Evolutionary conservation across 2,329 filamentous ascomycete genomes (phyloP), one percentile per base, ranked within the genome.

Genomic region (Cladosporium sphaerospermum): DNA sequence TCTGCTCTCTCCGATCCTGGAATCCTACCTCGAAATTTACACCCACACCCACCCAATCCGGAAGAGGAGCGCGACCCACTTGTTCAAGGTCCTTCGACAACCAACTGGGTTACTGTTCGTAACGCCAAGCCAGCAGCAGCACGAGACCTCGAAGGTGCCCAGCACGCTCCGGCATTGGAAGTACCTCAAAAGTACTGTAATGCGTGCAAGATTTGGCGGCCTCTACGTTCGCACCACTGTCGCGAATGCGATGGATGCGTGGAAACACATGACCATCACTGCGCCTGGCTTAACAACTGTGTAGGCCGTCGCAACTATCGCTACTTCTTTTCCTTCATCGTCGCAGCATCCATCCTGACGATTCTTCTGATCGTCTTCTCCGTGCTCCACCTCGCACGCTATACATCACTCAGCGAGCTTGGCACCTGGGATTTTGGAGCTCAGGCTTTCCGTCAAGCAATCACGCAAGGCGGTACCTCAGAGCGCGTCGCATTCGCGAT

Each of bases 231-330:
- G 54, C 95, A 99, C 67, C 93, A 99, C 73, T 99, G 93, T 72
- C 88, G 93, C 54, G 80, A 96, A 28, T 99, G 93, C 73, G 92
- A 99, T 72, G 96, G 95, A 69, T 99, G 93, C 69, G 82, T 99
- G 56, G 93, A 99, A 71, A 96, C 90, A 0, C 89, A 96, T 61
- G 93, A 99, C 66, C 93, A 99, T 66, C 93, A 99, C 71, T 99
- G 93, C 65, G 91, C 97, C 13, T 99, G 93, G 93, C 81, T 99
- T 58, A 99, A 99, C 73, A 99, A 99, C 69, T 99, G 93, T 63
- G 86, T 99, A 46, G 93, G 93, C 41, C 86, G 92, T 60, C 88
- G 93, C 63, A 99, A 99, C 73, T 99, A 99, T 73, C 89, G 93
- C 58, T 97, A 92, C 71, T 99, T 99, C 72, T 96, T 97, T 69